Evolutionary conservation across 2,329 filamentous ascomycete genomes (phyloP).

Genomic region (Epichloe brachyelytri): DNA sequence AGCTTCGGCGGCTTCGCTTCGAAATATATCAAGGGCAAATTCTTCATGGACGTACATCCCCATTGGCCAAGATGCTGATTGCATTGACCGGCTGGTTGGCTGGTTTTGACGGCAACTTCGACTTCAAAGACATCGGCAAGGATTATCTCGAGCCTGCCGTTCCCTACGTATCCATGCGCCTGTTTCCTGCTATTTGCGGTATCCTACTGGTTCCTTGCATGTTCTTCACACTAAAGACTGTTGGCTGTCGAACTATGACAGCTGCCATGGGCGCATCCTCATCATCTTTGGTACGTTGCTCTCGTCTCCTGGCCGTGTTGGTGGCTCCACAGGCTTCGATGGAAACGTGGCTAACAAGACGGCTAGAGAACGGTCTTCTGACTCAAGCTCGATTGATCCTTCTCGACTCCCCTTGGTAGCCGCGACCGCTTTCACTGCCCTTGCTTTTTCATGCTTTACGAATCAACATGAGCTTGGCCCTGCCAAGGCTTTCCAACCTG

Average conservation of each 20-base stretch:
- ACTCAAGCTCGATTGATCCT: conserved; percentile 94
- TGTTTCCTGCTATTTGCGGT: conserved; percentile 82
- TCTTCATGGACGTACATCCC: conserved; percentile 99
- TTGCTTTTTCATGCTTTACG: conserved; percentile 84
- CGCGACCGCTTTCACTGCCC: conserved; percentile 81
- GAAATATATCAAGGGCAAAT: conserved; percentile 98
- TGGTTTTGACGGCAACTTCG: conserved; percentile 89
- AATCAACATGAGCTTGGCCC: conserved; percentile 96
- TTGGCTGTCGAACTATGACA: conserved; percentile 77
- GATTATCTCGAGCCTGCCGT: conserved; percentile 92
- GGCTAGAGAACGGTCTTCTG: conserved; percentile 78
- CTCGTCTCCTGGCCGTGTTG: neutral
- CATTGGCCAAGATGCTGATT: conserved; percentile 90
- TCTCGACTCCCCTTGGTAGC: conserved; percentile 86
- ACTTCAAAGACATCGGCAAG: conserved; percentile 99
- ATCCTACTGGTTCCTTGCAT: conserved; percentile 81
- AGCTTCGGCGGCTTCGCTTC: conserved; percentile 96
- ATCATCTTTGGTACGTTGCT: conserved; percentile 72
- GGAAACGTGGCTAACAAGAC: conserved; percentile 13
- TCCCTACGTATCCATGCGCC: conserved; percentile 93
- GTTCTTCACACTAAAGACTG: conserved; percentile 86
- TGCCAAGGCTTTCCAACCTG: conserved; percentile 69
- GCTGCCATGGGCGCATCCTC: conserved; percentile 72
- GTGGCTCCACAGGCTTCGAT: neutral
- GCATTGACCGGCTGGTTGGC: conserved; percentile 90